Evolutionary conservation across 1,284 basidiomycete genomes (phyloP), one percentile per base, ranked within the genome.

Genomic region (Sanghuangporus baumii): DNA sequence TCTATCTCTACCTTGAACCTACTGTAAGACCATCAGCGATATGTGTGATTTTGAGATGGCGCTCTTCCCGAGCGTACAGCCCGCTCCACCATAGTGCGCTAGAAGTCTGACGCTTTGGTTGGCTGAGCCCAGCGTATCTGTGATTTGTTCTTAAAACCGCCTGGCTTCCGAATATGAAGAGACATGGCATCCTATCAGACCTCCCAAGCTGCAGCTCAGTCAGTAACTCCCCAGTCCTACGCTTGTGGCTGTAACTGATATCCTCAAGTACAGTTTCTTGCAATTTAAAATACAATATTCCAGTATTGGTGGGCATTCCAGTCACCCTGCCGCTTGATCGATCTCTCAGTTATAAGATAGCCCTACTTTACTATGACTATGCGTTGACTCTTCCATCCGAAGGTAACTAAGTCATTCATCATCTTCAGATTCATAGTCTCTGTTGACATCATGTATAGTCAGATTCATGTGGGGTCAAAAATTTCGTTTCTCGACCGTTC

Each of bases 371-470:
- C 18, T 58, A 58, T 43, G 57, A 58, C n/a, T 58, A 58, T 36
- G 43, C 57, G 2, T 47, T 58, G 16, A 58, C 43, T 16, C 48
- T 58, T 36, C 47, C 41, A 9, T 20, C 40, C 31, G 57, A 58
- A 47, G 41, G 57, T 58, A 1, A 47, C 11, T 26, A 2, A 1
- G 48, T n/a, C n/a, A 36, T 37, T 47, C 9, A 3, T 48, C 12
- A 23, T 36, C 6, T 14, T 6, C 5, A 41, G 40, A 16, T n/a
- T 14, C 43, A 36, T 4, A 34, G 5, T n/a, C 36, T 6, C 6
- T 11, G 14, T n/a, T 23, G 8, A 8, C n/a, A 6, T 7, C 31
- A 71, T 73, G 52, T 63, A 74, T 26, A 58, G 57, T 58, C 16
- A 47, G 48, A n/a, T 58, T 47, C 37, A 47, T 58, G 12, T 58